A percentile compares a stretch with the other conserved stretches of the same genome.
These are phyloP conservation scores for Botrytis byssoidea DNA, from an alignment of 2,329 filamentous ascomycete species.

Conservation along the genomic window DNA sequence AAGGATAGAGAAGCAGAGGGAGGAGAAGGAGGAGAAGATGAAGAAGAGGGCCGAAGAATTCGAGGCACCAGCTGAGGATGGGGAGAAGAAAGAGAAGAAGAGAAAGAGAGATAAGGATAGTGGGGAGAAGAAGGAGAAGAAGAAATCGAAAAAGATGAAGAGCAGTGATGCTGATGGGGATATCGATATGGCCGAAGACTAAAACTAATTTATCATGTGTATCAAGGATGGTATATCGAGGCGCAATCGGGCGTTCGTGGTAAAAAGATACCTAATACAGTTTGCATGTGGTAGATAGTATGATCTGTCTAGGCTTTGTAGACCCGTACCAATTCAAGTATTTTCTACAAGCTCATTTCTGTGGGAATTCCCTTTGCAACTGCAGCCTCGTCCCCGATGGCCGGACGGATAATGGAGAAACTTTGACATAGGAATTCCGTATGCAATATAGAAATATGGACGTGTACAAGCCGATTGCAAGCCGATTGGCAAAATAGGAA, in stretches of 20 bases:
- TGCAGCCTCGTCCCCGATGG: neutral
- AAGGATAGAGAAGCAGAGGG: slow-evolving; percentile 77
- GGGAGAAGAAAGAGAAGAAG: slow-evolving; percentile 53
- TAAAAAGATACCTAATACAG: slow-evolving; percentile 12
- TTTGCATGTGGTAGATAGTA: slow-evolving; percentile 9
- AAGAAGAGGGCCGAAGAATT: slow-evolving; percentile 84
- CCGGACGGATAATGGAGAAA: neutral
- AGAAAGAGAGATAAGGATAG: slow-evolving; percentile 35
- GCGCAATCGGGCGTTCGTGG: slow-evolving; percentile 20
- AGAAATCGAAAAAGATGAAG: slow-evolving; percentile 25
- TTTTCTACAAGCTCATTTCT: slow-evolving; percentile 1
- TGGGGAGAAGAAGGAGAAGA: slow-evolving; percentile 33
- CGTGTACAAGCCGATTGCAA: neutral
- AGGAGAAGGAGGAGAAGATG: slow-evolving; percentile 85
- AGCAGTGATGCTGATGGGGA: slow-evolving; percentile 22
- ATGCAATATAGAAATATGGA: neutral
- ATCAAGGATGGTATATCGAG: neutral
- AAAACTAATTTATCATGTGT: slow-evolving; percentile 1
- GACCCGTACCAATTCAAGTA: slow-evolving; percentile 4
- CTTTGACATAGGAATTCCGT: neutral
- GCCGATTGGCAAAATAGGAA: neutral
- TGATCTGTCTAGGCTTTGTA: neutral
- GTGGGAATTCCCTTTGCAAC: neutral
- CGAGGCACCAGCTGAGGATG: slow-evolving; percentile 77
- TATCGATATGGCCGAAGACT: slow-evolving; percentile 20